Base-by-base conservation (phyloP, 2,329 filamentous ascomycete genomes). In the Phaeosphaeria sp. region DNA sequence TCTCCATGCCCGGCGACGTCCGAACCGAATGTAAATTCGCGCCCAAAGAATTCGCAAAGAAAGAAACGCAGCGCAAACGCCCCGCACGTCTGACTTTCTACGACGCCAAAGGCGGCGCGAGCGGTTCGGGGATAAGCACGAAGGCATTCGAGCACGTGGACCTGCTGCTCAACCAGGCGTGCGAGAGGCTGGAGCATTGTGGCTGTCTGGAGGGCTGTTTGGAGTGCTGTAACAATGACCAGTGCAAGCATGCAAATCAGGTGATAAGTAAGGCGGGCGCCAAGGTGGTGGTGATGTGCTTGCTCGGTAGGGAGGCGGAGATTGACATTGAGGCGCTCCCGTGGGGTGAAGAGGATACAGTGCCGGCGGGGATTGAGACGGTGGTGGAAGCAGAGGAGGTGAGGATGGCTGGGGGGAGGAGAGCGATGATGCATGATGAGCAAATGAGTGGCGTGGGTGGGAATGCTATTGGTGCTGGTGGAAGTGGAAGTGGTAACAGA, bases 101-200 rank as follows among this genome's bases (percentile, higher is more conserved):
- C 77, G 95, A 98, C 74, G 90, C 92, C 2, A 97, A 96, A 77
- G 95, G 95, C 7, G 94, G 94, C 0, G 85, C 90, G 0, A 85
- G 87, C 44, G 94, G 94, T 0, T 90, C 87, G 0, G 95, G 95
- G 0, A 96, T 97, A 66, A 92, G 90, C 60, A 91, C 90, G 41
- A 97, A 97, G 73, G 94, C 93, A 0, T 98, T 98, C 70, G 94
- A 98, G 69, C 96, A 96, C 71, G 83, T 97, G 20, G 92, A 97
- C 69, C 75, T 90, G 33, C 80, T 98, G 33, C 83, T 98, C 1
- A 80, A 81, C 20, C 89, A 93, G 71, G 94, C 93, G 0, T 84
- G 95, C 39, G 83, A 87, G 55, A 83, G 95, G 7, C 88, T 98
- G 6, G 88, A 91, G 70, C 83, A 81, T 1, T 99, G 95, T 69